Percentiles rank a stretch among this genome's conserved stretches.
phyloP scores from a whole-genome alignment of 2,329 filamentous ascomycete genomes.

The Cryphonectria japonica region DNA sequence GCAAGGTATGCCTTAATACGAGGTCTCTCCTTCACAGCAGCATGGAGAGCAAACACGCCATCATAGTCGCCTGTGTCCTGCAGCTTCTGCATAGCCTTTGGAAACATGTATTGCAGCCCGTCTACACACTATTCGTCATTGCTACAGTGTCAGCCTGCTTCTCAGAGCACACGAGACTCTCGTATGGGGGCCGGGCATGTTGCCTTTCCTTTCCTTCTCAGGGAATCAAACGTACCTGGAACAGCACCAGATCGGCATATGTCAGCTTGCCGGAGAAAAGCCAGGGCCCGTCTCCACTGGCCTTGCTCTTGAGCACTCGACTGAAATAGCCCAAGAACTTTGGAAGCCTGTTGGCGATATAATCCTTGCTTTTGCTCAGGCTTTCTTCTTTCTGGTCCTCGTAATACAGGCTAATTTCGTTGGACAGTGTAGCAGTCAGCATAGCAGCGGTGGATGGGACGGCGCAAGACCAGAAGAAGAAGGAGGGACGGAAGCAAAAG shows the following conservation, averaged over 20 bases:
- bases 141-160: background rate
- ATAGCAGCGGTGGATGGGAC: background rate
- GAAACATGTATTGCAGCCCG: slow-evolving; percentile 69
- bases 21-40: slow-evolving; percentile 63
- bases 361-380: slow-evolving; percentile 59
- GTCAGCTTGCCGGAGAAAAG: slow-evolving; percentile 67
- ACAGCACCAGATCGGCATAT: slow-evolving; percentile 75
- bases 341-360: slow-evolving; percentile 64
- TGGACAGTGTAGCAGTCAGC: background rate
- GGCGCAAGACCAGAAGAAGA: no score
- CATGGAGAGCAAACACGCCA: slow-evolving; percentile 66
- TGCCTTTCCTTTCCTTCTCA: background rate
- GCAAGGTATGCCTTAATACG: slow-evolving; percentile 70
- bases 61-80: slow-evolving; percentile 60
- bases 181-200: background rate
- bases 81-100: slow-evolving; percentile 63
- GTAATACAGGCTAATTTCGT: slow-evolving; percentile 58
- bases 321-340: slow-evolving; percentile 76
- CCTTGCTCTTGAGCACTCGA: slow-evolving; percentile 62
- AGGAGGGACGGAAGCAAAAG: background rate
- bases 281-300: slow-evolving; percentile 63
- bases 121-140: slow-evolving; percentile 52
- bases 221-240: slow-evolving; percentile 57
- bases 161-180: background rate
- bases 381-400: slow-evolving; percentile 76